Evolutionary conservation across 2,329 filamentous ascomycete genomes (phyloP).

Genomic region (Penicillium decumbens): DNA sequence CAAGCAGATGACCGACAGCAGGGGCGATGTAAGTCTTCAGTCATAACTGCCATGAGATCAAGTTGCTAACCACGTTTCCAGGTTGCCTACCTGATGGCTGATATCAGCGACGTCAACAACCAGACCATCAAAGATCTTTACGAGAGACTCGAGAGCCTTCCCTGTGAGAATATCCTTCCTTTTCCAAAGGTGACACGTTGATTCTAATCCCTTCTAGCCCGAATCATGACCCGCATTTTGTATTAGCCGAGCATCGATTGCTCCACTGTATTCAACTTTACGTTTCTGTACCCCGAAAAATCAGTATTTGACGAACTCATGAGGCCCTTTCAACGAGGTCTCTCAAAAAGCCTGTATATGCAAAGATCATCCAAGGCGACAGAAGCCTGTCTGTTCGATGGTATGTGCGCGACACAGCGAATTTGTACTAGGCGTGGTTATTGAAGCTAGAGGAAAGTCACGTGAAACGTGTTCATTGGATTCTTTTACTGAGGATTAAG

Average conservation of each 20-base stretch:
- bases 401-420: too few relatives aligned
- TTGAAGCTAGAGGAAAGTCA: slow-evolving; percentile 9
- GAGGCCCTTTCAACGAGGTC: slow-evolving; percentile 22
- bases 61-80: slow-evolving; percentile 30
- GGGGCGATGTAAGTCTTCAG: slow-evolving; percentile 64
- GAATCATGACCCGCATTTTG: slow-evolving; percentile 45
- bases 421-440: background rate
- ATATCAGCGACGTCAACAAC: slow-evolving; percentile 80
- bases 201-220: slow-evolving; percentile 31
- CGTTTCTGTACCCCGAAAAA: slow-evolving; percentile 3
- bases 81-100: slow-evolving; percentile 95
- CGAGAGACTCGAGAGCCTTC: slow-evolving; percentile 73
- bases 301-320: slow-evolving; percentile 2
- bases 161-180: slow-evolving; percentile 56
- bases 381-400: too few relatives aligned
- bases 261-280: slow-evolving; percentile 23
- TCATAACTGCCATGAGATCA: background rate
- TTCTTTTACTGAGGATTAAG: background rate
- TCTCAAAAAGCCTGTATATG: slow-evolving; percentile 2
- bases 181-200: background rate
- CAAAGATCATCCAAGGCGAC: slow-evolving; percentile 1
- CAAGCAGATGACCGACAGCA: slow-evolving; percentile 96
- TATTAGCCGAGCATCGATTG: slow-evolving; percentile 32
- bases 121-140: slow-evolving; percentile 81
- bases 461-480: slow-evolving; percentile 5